A percentile compares a stretch with the other conserved stretches of the same genome.
phyloP scores from a whole-genome alignment of 2,329 filamentous ascomycete genomes.

The Daldinia sp. region DNA sequence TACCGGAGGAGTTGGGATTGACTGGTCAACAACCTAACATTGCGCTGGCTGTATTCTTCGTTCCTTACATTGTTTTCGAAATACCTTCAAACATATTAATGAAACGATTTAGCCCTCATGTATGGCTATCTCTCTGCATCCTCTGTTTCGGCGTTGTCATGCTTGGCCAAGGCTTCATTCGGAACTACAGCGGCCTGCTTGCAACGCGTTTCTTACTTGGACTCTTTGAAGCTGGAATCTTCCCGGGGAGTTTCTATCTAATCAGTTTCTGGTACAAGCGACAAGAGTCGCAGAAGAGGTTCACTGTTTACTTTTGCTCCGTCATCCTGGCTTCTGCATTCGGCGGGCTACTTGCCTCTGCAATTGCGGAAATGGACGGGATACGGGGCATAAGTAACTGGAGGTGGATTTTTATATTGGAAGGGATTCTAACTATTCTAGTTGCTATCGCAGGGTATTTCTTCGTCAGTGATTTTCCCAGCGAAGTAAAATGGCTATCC shows the following conservation, averaged over 20 bases:
- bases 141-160: conserved; percentile 61
- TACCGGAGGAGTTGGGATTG: conserved; percentile 37
- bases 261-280: conserved; percentile 73
- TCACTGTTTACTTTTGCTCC: conserved; percentile 70
- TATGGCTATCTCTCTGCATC: conserved; percentile 41
- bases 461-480: conserved; percentile 42
- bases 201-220: conserved; percentile 64
- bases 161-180: conserved; percentile 61
- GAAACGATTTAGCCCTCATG: conserved; percentile 33
- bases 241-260: conserved; percentile 68
- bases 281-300: conserved; percentile 68
- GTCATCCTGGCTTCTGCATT: conserved; percentile 71
- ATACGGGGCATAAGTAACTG: conserved; percentile 64
- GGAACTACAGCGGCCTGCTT: conserved; percentile 62
- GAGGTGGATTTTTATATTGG: conserved; percentile 75
- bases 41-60: conserved; percentile 42
- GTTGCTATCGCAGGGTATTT: conserved; percentile 51
- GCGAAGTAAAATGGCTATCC: conserved; percentile 42
- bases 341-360: conserved; percentile 68
- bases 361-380: conserved; percentile 61
- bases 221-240: conserved; percentile 64
- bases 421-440: conserved; percentile 51
- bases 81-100: conserved; percentile 43
- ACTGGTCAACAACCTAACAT: conserved; percentile 38
- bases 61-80: conserved; percentile 44